phyloP scores from a whole-genome alignment of 2,329 filamentous ascomycete genomes.

The Aspergillus brunneoviolaceus region DNA sequence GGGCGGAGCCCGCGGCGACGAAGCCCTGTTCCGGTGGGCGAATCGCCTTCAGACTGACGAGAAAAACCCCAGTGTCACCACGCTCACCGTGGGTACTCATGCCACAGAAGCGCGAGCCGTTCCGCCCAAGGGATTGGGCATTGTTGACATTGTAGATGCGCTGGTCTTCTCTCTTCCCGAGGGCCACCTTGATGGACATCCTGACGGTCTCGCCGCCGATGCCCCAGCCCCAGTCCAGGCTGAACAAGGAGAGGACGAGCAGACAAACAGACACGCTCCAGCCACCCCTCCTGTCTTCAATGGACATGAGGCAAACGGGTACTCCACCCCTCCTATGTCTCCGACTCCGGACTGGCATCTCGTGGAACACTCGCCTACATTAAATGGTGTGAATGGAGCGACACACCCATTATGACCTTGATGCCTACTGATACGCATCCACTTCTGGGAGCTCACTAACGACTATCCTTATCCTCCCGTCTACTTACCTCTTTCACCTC shows the following conservation, averaged over 20 bases:
- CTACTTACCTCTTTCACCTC: background rate
- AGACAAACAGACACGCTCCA: background rate
- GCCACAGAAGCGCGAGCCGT: conserved; percentile 83
- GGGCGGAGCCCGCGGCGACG: conserved; percentile 84
- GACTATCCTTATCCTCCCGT: background rate
- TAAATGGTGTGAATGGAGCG: background rate
- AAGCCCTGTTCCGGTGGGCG: conserved; percentile 92
- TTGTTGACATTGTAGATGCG: conserved; percentile 50
- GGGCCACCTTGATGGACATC: conserved; percentile 4
- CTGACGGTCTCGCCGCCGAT: background rate
- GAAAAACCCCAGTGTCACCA: conserved; percentile 67
- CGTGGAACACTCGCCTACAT: background rate
- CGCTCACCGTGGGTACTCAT: conserved; percentile 77
- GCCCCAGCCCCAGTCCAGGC: background rate
- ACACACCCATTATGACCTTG: background rate
- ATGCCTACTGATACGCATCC: background rate
- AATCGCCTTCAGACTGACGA: conserved; percentile 64
- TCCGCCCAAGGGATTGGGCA: conserved; percentile 80
- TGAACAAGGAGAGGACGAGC: background rate
- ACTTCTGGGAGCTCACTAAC: background rate
- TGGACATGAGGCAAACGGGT: background rate
- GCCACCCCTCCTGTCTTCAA: background rate
- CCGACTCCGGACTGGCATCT: background rate
- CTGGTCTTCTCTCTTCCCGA: conserved; percentile 13
- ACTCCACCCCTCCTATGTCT: background rate